Base-by-base conservation (phyloP, 2,329 filamentous ascomycete species). In the Exutisphaerella laricina region DNA sequence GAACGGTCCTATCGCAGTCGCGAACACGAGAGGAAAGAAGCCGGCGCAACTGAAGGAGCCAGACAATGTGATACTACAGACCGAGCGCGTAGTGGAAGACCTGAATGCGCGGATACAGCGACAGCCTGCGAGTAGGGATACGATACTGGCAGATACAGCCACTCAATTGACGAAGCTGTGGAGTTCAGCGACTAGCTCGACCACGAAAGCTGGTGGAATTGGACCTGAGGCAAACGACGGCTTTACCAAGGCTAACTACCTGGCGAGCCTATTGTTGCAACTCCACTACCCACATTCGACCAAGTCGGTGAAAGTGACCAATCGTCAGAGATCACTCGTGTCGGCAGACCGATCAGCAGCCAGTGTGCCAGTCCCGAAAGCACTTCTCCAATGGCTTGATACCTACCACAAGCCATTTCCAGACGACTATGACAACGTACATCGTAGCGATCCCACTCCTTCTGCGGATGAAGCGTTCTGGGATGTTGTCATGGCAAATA, bases 381-480 rank as follows among this genome's bases (percentile, higher is more conserved):
- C 88, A 12, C 70, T 97, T 10, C 80, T 96, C 49, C 77, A 85
- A 56, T 97, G 90, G 90, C 72, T 94, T 51, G 76, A 85, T 41
- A 72, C 74, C 12, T 78, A 86, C 58, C 87, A 95, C 59, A 80
- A 85, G 49, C 75, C 83, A 18, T 85, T 85, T 55, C 74, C 75
- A 2, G 74, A 79, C 39, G 84, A 89, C 56, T 70, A 85, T 17
- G 71, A 79, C 26, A 72, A 80, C 3, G 74, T 96, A 17, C 69
- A 77, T 49, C 72, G 73, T 20, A 68, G 80, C 54, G 73, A 74
- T 33, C 85, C 85, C 1, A 85, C 85, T 46, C 86, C 88, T 16
- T 84, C 87, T 2, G 79, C 80, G 31, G 85, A 92, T 57, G 70
- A 74, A 18, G 71, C 84, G 25, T 97, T 88, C 66, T 97, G 90